phyloP scores from a whole-genome alignment of 768 basidiomycete genomes.

The Leccinum arenicola region DNA sequence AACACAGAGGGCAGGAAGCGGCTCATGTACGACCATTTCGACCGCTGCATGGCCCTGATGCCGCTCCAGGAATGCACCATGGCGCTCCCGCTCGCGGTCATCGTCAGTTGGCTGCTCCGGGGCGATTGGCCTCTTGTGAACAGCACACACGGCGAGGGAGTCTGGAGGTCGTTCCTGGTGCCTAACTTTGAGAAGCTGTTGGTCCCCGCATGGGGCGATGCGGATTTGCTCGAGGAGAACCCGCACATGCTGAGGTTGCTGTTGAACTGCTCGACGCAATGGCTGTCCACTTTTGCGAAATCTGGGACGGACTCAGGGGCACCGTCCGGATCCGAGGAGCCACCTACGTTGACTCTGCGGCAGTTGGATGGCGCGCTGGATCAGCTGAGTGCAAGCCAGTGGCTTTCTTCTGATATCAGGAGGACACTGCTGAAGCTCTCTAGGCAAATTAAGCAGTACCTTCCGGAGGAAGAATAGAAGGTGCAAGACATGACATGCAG shows the following conservation, averaged over 20 bases:
- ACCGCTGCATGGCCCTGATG: neutral
- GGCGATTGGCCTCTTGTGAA: neutral
- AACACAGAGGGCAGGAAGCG: neutral
- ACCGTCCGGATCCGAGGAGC: neutral
- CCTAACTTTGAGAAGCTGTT: slow-evolving; percentile 1
- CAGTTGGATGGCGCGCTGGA: neutral
- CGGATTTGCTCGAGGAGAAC: slow-evolving; percentile 4
- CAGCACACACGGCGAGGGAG: neutral
- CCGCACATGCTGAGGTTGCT: slow-evolving; percentile 3
- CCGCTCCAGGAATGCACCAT: neutral
- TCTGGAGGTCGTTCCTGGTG: neutral
- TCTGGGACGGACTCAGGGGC: neutral
- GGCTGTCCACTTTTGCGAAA: neutral
- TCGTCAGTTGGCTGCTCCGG: slow-evolving; percentile 6
- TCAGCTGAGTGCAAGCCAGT: neutral
- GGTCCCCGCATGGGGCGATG: slow-evolving; percentile 5
- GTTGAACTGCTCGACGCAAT: neutral
- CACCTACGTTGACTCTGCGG: neutral
- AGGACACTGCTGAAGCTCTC: neutral
- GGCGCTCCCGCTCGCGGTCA: slow-evolving; percentile 1
- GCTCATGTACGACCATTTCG: slow-evolving; percentile 1
- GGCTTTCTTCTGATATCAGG: slow-evolving; percentile 1
- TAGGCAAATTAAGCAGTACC: neutral
- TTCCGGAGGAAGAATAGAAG: neutral
- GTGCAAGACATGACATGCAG: neutral